phyloP scores from a whole-genome alignment of 305 asterid species.

The Euphrasia arctica region DNA sequence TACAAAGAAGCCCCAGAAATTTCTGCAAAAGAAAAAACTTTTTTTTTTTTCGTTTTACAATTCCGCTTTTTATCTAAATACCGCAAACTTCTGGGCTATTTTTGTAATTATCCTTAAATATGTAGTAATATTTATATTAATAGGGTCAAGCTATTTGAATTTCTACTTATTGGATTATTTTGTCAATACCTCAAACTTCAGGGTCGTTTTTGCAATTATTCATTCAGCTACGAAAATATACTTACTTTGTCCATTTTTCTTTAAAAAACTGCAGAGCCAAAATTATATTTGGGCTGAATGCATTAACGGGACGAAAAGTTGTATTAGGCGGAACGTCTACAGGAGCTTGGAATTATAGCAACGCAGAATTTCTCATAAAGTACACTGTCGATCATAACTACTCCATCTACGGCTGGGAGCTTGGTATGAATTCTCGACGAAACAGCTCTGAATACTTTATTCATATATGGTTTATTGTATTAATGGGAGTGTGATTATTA shows the following conservation, averaged over 20 bases:
- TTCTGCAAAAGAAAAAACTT: not conserved
- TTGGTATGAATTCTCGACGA: conserved; percentile 47
- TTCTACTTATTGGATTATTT: not conserved
- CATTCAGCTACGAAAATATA: not conserved
- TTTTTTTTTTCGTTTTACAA: too few relatives aligned
- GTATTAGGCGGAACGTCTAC: conserved; percentile 33
- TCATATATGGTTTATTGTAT: not conserved
- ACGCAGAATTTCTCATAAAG: conserved; percentile 59
- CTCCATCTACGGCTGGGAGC: conserved; percentile 83
- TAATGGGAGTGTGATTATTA: not conserved
- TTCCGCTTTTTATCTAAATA: too few relatives aligned
- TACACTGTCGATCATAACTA: conserved; percentile 50
- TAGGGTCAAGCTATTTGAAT: too few relatives aligned
- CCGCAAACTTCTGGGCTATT: too few relatives aligned
- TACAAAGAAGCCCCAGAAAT: not conserved
- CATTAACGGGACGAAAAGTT: conserved; percentile 47
- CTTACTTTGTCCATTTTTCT: not conserved
- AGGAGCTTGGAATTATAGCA: conserved; percentile 77
- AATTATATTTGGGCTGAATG: conserved; percentile 69
- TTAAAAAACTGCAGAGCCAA: conserved; percentile 41
- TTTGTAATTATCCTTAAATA: too few relatives aligned
- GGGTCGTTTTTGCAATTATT: not conserved
- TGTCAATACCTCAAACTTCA: not conserved
- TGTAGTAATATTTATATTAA: too few relatives aligned
- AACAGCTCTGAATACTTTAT: not conserved